phyloP scores from a whole-genome alignment of 1,284 basidiomycete genomes.

The Marasmius sp. region DNA sequence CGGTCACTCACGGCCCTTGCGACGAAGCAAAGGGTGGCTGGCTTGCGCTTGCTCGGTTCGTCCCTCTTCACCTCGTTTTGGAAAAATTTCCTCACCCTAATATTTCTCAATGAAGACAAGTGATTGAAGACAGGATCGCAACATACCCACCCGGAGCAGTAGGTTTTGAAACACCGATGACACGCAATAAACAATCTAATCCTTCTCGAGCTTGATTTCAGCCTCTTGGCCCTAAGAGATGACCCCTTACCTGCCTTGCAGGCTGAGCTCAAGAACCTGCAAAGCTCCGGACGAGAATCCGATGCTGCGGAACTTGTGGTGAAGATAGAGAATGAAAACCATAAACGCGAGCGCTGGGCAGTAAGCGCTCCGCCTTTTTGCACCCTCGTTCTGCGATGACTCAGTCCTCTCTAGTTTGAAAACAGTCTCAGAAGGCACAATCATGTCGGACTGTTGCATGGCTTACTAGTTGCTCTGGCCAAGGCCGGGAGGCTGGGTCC shows the following conservation, averaged over 20 bases:
- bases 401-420: slow-evolving; percentile 59
- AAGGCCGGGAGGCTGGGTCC: slow-evolving; percentile 57
- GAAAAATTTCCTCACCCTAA: not conserved
- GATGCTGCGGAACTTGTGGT: slow-evolving; percentile 55
- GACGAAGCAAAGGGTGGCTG: slow-evolving; percentile 74
- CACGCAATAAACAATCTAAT: slow-evolving; percentile 2
- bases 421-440: slow-evolving; percentile 82
- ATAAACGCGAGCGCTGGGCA: slow-evolving; percentile 79
- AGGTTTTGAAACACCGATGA: slow-evolving; percentile 31
- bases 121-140: slow-evolving; percentile 81
- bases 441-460: slow-evolving; percentile 78
- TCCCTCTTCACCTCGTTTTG: slow-evolving; percentile 16
- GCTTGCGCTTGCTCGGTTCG: slow-evolving; percentile 74
- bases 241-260: slow-evolving; percentile 74
- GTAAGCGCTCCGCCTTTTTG: slow-evolving; percentile 45
- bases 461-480: slow-evolving; percentile 65
- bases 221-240: slow-evolving; percentile 80
- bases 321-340: slow-evolving; percentile 72
- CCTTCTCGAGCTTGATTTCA: slow-evolving; percentile 78
- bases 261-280: slow-evolving; percentile 50
- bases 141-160: slow-evolving; percentile 87
- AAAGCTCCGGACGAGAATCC: slow-evolving; percentile 42
- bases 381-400: not conserved
- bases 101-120: slow-evolving; percentile 49
- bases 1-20: slow-evolving; percentile 78